Base-by-base conservation (phyloP, 2,329 filamentous ascomycete species). In the Aspergillus phoenicis region DNA sequence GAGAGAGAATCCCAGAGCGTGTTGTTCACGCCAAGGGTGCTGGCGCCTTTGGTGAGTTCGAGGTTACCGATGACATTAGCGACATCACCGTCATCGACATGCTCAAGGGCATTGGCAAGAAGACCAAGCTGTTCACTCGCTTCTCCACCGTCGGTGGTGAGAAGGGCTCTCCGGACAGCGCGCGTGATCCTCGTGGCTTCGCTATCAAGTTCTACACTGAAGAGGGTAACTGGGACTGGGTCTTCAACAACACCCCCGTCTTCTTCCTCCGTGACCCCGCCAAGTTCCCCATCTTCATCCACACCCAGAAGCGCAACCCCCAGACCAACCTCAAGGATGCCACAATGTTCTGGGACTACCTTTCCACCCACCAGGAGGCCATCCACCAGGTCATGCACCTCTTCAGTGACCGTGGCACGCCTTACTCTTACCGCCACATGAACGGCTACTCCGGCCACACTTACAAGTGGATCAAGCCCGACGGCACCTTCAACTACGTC, bases 91-190 rank as follows among this genome's bases (percentile, higher is more conserved):
- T 69, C 24, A 70, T 78, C 62, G 78, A 82, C 62, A 77, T 87
- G 69, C 77, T 83, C 64, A 83, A 79, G 69, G 79, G 84, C 59
- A 81, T 85, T 57, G 90, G 89, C 67, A 91, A 91, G 80, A 85
- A 85, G 74, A 91, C 88, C 52, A 85, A 88, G 15, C 75, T 88
- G 63, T 83, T 88, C 1, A 83, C 84, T 47, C 86, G 90, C 4
- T 91, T 93, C 76, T 91, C 89, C 0, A 93, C 90, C 1, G 89
- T 92, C 4, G 89, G 89, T 71, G 89, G 89, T 62, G 89, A 91
- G 75, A 86, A 85, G 60, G 89, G 89, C 6, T 90, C 87, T 4
- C 83, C 89, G 60, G 89, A 92, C 69, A 87, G 85, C 65, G 89
- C 88, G 33, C 85, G 90, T 61, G 89, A 93, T 66, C 89, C 89